Percentiles rank a stretch among this genome's conserved stretches.
phyloP scores from a whole-genome alignment of 2,329 filamentous ascomycete genomes.

The Alternaria dauci region DNA sequence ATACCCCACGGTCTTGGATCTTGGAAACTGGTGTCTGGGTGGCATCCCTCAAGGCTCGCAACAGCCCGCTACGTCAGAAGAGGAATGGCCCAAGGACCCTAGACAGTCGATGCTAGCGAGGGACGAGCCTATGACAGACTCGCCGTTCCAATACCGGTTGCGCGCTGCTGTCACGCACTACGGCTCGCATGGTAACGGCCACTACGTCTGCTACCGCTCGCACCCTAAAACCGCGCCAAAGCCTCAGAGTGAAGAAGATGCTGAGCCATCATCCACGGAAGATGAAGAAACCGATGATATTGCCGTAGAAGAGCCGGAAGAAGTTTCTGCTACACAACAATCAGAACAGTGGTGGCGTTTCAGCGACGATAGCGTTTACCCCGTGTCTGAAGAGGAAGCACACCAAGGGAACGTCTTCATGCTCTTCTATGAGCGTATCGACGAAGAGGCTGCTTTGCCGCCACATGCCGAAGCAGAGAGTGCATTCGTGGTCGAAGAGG shows the following conservation, averaged over 20 bases:
- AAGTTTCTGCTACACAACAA: conserved; percentile 1
- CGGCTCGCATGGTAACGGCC: conserved; percentile 91
- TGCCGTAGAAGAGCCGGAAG: conserved; percentile 26
- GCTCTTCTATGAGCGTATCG: conserved; percentile 84
- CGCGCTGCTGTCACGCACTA: conserved; percentile 88
- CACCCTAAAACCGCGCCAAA: conserved; percentile 56
- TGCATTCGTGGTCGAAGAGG: conserved; percentile 15
- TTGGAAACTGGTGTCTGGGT: conserved; percentile 86
- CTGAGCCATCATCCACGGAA: conserved; percentile 4
- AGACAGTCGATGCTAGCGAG: conserved; percentile 74
- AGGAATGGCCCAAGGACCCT: conserved; percentile 76
- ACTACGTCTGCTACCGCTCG: conserved; percentile 91
- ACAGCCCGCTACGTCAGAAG: conserved; percentile 53
- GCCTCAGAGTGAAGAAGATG: conserved; percentile 4
- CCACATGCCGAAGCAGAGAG: background rate
- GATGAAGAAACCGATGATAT: conserved; percentile 19
- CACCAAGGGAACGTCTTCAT: conserved; percentile 88
- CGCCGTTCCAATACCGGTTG: conserved; percentile 71
- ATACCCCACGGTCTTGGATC: conserved; percentile 77
- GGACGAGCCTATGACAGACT: conserved; percentile 45
- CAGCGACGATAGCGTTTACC: conserved; percentile 85
- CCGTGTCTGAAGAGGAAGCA: conserved; percentile 76
- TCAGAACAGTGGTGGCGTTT: conserved; percentile 81
- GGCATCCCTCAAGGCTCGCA: conserved; percentile 52
- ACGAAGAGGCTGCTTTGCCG: conserved; percentile 54